Evolutionary conservation across 2,329 filamentous ascomycete species (phyloP), one percentile per base, ranked within the genome.

Genomic region (Sclerotinia glacialis): DNA sequence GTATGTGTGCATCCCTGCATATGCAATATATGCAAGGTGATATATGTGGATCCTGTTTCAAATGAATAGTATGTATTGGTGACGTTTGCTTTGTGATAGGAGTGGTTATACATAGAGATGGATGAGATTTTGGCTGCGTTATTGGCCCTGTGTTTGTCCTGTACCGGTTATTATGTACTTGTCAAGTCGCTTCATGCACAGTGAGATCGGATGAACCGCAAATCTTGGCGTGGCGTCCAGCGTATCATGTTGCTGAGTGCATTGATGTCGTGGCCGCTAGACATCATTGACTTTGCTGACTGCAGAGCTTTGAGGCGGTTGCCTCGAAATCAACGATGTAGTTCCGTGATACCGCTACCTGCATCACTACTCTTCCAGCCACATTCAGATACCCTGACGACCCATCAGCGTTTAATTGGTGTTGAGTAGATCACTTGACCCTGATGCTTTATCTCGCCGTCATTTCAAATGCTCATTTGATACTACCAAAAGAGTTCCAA

Each of bases 161-260:
- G 42, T 37, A 11, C 14, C 18, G 44, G 28, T 34, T 46, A 26
- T 60, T 34, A 28, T 37, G 7, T 34, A 49, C 28, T 37, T 49
- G 26, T 26, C 44, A 34, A 23, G 1, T 60, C 16, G 8, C 9
- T 23, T 49, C n/a, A 49, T 47, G 28, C 58, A 60, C 9, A 49
- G 49, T 49, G 46, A 49, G 58, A 49, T 61, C 58, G 28, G 21
- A 61, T 61, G 31, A 49, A 61, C 44, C 9, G 31, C 9, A 61
- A 21, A 40, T 23, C 44, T 61, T 61, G n/a, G 58, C 7, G 21
- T 61, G 8, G 4, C 44, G 6, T 11, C 14, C 31, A 37, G 11
- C 16, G 8, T 21, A 26, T 37, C 28, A 61, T 49, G 44, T n/a
- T n/a, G 28, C 21, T 49, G 44, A 49, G 28, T 49, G n/a, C 44